Percentiles rank a stretch among this genome's conserved stretches.
phyloP scores from a whole-genome alignment of 148 eudicot genomes.

The Rhododendron ferrugineum region DNA sequence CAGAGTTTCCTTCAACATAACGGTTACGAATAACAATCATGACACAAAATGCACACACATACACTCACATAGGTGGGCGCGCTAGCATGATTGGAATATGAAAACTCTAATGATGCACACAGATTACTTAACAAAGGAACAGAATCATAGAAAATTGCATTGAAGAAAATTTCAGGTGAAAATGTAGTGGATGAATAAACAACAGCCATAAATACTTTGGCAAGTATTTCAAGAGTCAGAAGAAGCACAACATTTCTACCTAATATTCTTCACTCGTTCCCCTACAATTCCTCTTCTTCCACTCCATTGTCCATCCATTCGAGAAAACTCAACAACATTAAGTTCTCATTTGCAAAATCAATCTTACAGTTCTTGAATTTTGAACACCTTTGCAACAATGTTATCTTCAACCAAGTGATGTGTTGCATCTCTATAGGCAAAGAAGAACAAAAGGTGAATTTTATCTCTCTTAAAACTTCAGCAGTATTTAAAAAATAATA shows the following conservation, averaged over 20 bases:
- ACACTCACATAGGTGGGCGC: not conserved
- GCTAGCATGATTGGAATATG: not conserved
- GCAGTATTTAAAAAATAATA: not conserved
- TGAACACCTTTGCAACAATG: not conserved
- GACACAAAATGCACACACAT: too few relatives aligned
- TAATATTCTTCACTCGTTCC: not conserved
- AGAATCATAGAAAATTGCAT: not conserved
- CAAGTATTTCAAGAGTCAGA: not conserved
- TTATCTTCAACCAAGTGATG: not conserved
- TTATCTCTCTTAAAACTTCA: not conserved
- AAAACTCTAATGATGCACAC: not conserved
- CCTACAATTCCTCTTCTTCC: not conserved
- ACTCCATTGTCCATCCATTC: not conserved
- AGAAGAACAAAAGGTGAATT: not conserved
- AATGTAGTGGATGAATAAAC: not conserved
- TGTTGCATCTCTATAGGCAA: not conserved
- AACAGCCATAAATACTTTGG: not conserved
- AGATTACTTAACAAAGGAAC: not conserved
- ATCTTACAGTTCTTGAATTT: not conserved
- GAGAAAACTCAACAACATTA: not conserved
- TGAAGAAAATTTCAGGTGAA: not conserved
- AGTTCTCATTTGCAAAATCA: not conserved
- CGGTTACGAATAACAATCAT: too few relatives aligned
- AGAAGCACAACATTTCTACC: not conserved
- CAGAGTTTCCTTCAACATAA: too few relatives aligned